phyloP scores from a whole-genome alignment of 768 basidiomycete genomes.

The Clathrus columnatus region DNA sequence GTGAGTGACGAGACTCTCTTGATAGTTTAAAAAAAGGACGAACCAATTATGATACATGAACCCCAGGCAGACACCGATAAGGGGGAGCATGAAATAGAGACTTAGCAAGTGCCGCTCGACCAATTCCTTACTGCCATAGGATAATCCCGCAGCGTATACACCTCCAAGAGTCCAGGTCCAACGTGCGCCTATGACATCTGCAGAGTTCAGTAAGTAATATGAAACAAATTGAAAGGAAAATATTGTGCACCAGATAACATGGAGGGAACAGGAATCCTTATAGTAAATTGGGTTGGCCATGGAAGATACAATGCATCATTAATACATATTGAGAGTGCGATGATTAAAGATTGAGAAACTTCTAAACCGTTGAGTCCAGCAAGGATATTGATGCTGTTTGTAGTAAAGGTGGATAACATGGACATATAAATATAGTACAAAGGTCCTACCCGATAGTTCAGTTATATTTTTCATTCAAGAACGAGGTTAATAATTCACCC shows the following conservation, averaged over 20 bases:
- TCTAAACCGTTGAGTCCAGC: slow-evolving; percentile 97
- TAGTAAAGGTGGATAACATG: slow-evolving; percentile 89
- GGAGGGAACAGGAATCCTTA: slow-evolving; percentile 50
- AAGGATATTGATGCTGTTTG: slow-evolving; percentile 97
- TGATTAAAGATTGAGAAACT: slow-evolving; percentile 87
- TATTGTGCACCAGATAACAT: not conserved
- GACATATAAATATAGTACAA: slow-evolving; percentile 97
- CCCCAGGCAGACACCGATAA: slow-evolving; percentile 82
- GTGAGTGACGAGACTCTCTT: not conserved
- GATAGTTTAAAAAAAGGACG: slow-evolving; percentile 20
- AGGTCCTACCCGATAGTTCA: slow-evolving; percentile 49
- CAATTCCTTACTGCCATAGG: slow-evolving; percentile 76
- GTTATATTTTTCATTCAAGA: not conserved
- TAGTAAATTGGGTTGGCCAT: slow-evolving; percentile 59
- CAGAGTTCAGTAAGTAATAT: slow-evolving; percentile 46
- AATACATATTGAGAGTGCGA: slow-evolving; percentile 79
- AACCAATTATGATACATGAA: slow-evolving; percentile 97
- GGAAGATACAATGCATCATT: slow-evolving; percentile 96
- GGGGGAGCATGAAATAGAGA: slow-evolving; percentile 92
- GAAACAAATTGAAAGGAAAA: not conserved
- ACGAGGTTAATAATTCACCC: slow-evolving; percentile 41
- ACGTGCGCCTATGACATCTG: slow-evolving; percentile 33
- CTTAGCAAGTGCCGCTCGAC: slow-evolving; percentile 94
- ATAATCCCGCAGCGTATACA: slow-evolving; percentile 76
- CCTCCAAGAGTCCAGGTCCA: slow-evolving; percentile 51